These are phyloP conservation scores for Cochlearia excelsa DNA, from an alignment of 345 rosid genomes.

Conservation along the genomic window DNA sequence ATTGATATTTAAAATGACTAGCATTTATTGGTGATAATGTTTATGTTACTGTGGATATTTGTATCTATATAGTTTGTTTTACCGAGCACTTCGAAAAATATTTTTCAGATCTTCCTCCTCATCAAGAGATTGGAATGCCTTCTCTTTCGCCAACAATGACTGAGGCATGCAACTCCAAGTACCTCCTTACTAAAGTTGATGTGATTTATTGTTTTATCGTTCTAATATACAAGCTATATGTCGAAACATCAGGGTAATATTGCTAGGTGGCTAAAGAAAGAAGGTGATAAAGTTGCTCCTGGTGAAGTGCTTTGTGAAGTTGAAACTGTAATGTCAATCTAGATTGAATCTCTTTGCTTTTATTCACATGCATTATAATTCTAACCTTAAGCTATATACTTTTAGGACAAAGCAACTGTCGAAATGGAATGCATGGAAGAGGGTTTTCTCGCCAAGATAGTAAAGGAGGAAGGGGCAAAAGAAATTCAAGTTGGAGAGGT, in stretches of 20 bases:
- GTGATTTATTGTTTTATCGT: too few species aligned
- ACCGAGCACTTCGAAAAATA: constrained; percentile 11
- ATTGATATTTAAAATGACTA: too few species aligned
- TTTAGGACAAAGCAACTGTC: constrained; percentile 93
- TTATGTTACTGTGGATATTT: too few species aligned
- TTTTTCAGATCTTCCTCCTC: constrained; percentile 84
- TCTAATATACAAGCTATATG: constrained; percentile 11
- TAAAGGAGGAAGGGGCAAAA: constrained; percentile 77
- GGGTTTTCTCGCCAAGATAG: constrained; percentile 91
- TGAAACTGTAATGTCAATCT: constrained; percentile 67
- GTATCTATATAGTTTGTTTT: too few species aligned
- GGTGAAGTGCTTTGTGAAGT: constrained; percentile 99
- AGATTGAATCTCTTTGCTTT: constrained; percentile 2
- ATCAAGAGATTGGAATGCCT: constrained; percentile 99
- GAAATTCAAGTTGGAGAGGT: constrained; percentile 99
- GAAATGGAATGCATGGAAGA: constrained; percentile 99
- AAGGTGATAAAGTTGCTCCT: constrained; percentile 82
- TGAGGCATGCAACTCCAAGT: constrained; percentile 54
- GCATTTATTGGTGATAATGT: too few species aligned
- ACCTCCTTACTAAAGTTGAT: background rate
- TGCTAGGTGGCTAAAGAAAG: constrained; percentile 98
- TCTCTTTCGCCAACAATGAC: constrained; percentile 99
- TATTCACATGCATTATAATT: background rate
- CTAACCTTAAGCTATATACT: constrained; percentile 10
- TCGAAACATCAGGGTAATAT: constrained; percentile 75